These are phyloP conservation scores for Yueomyces sp. DNA, from an alignment of 805 yeast species.

Conservation along the genomic window DNA sequence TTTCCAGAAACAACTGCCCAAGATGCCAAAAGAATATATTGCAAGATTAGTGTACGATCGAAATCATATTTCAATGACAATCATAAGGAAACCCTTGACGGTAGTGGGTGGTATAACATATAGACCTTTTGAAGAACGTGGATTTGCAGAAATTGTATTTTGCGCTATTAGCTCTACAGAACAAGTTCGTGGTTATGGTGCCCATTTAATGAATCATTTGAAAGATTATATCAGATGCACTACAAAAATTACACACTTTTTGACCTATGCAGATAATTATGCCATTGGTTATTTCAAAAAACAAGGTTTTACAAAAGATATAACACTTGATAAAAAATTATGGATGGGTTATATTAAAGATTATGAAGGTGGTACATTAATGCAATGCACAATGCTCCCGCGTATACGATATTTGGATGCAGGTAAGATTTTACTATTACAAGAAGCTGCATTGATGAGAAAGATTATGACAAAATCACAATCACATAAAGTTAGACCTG, in stretches of 20 bases:
- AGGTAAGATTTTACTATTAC: constrained; percentile 70
- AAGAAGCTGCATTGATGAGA: constrained; percentile 80
- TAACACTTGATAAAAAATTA: constrained; percentile 64
- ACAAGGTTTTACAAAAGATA: constrained; percentile 95
- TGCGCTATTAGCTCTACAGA: constrained; percentile 97
- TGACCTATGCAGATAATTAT: constrained; percentile 96
- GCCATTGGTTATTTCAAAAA: constrained; percentile 98
- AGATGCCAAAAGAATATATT: constrained; percentile 96
- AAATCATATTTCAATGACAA: constrained; percentile 91
- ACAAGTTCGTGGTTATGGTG: constrained; percentile 97
- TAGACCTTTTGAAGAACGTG: constrained; percentile 80
- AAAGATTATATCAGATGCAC: constrained; percentile 91
- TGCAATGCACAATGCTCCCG: constrained; percentile 95
- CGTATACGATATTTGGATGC: constrained; percentile 78
- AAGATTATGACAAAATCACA: constrained; percentile 70
- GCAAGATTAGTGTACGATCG: constrained; percentile 89
- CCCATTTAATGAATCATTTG: constrained; percentile 94
- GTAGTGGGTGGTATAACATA: constrained; percentile 98
- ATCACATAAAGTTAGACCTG: constrained; percentile 72
- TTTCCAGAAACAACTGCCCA: constrained; percentile 93
- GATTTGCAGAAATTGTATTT: constrained; percentile 95
- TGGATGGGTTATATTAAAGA: constrained; percentile 99
- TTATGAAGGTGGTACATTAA: constrained; percentile 96
- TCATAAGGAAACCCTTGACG: constrained; percentile 80
- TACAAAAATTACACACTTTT: constrained; percentile 68